Percentiles rank a stretch among this genome's conserved stretches.
Evolutionary conservation across 495 filamentous ascomycete species (phyloP).

Genomic region (Hypoxylon perforatum): DNA sequence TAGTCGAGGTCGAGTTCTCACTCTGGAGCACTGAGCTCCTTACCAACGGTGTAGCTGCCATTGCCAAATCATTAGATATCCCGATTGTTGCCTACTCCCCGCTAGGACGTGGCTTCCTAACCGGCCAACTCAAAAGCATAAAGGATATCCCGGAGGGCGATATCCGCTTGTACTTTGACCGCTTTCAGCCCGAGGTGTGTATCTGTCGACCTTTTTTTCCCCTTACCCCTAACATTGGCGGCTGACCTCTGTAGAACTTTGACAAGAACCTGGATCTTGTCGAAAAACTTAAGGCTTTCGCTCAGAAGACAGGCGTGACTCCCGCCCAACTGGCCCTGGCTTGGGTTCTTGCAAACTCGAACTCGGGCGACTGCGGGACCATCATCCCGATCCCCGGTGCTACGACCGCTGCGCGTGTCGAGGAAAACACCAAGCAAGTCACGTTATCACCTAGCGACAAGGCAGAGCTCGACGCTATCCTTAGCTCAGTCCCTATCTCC

Average conservation of each 20-base stretch:
- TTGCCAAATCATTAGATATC: conserved; percentile 74
- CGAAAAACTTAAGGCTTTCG: conserved; percentile 69
- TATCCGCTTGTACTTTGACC: conserved; percentile 61
- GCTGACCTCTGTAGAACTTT: conserved; percentile 53
- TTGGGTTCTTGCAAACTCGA: no score
- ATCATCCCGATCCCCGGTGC: conserved; percentile 92
- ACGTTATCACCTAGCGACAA: not conserved
- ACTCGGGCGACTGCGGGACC: conserved; percentile 62
- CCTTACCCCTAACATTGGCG: not conserved
- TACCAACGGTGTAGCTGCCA: conserved; percentile 71
- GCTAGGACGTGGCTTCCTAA: conserved; percentile 32
- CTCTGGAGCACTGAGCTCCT: conserved; percentile 72
- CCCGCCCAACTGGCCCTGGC: no score
- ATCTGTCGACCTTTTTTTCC: not conserved
- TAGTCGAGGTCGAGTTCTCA: conserved; percentile 79
- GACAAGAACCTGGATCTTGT: conserved; percentile 75
- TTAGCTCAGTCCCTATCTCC: not conserved
- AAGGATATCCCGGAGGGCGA: conserved; percentile 71
- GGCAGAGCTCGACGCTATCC: conserved; percentile 29
- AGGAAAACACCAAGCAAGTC: conserved; percentile 57
- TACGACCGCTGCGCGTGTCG: conserved; percentile 57
- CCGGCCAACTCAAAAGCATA: conserved; percentile 60
- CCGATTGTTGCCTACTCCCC: conserved; percentile 67
- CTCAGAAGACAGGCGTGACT: conserved; percentile 70
- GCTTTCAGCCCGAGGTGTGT: conserved; percentile 68